Conservation (phyloP, 352 stramenopile species). For the Phytophthora uliginosa region DNA sequence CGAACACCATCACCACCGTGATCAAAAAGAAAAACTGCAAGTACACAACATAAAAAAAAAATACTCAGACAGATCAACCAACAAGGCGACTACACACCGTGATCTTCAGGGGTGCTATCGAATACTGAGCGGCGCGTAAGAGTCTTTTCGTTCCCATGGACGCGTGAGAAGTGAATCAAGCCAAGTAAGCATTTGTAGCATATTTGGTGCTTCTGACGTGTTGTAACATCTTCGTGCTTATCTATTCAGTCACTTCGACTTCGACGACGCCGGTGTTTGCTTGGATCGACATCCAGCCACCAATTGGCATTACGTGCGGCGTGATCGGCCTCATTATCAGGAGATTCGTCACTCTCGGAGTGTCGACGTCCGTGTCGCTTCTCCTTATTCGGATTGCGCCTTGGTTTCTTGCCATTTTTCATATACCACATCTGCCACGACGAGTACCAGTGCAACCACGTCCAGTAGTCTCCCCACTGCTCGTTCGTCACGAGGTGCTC, state of each 20-base stretch:
- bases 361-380: conserved; percentile 8
- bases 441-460: conserved; percentile 77
- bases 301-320: conserved; percentile 27
- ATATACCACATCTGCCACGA: conserved; percentile 77
- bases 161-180: too few species aligned
- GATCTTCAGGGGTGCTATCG: conserved; percentile 52
- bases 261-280: conserved; percentile 16
- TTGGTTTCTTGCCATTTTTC: conserved; percentile 46
- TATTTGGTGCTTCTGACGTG: neutral
- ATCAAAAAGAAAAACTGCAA: conserved; percentile 54
- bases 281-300: conserved; percentile 29
- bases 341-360: neutral
- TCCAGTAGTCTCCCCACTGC: conserved; percentile 70
- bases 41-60: neutral
- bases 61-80: neutral
- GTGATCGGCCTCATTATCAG: conserved; percentile 1
- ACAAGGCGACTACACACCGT: conserved; percentile 27
- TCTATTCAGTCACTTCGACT: conserved; percentile 11
- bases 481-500: conserved; percentile 64
- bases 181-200: neutral
- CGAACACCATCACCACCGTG: conserved; percentile 57
- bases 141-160: conserved; percentile 54
- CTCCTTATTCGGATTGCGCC: conserved; percentile 19
- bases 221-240: neutral
- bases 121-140: conserved; percentile 33